Base-by-base conservation (phyloP, 495 filamentous ascomycete species). In the Pseudevernia furfuracea region DNA sequence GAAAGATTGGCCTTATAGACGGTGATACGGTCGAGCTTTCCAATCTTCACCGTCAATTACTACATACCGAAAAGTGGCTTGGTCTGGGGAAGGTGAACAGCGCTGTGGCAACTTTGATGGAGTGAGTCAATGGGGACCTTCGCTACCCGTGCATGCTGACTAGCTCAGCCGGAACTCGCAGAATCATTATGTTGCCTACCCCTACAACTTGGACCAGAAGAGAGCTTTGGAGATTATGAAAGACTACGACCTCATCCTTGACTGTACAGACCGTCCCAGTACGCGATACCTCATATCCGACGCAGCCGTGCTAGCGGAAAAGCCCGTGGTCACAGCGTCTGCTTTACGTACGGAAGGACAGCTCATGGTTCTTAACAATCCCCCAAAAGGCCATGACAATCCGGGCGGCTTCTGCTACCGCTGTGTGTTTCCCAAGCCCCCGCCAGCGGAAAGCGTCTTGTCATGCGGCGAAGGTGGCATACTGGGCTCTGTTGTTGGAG, bases 241-340 rank as follows among this genome's bases (percentile, higher is more conserved):
- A 0, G 65, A 74, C 4, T 97, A 95, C 72, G 91, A 97, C 70
- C 67, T 96, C 8, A 84, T 97, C 34, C 82, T 98, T 37, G 94
- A 98, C 74, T 98, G 94, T 70, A 96, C 92, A 7, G 94, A 98
- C 74, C 90, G 90, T 62, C 94, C 93, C 0, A 87, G 88, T 8
- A 88, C 92, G 0, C 90, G 94, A 46, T 97, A 98, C 72, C 80
- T 97, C 8, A 89, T 97, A 68, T 96, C 92, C 0, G 94, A 98
- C 69, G 82, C 90, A 21, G 91, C 89, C 60, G 88, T 97, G 2
- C 75, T 96, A 14, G 75, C 90, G 2, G 72, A 78, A 1, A 96
- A 92, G 69, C 85, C 91, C 1, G 80, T 98, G 36, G 84, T 98
- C 36, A 94, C 90, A 3, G 93, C 92, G 0, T 94, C 91, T 4